Evolutionary conservation across 2,329 filamentous ascomycete genomes (phyloP), one percentile per base, ranked within the genome.

Genomic region (Aspergillus ochraceus): DNA sequence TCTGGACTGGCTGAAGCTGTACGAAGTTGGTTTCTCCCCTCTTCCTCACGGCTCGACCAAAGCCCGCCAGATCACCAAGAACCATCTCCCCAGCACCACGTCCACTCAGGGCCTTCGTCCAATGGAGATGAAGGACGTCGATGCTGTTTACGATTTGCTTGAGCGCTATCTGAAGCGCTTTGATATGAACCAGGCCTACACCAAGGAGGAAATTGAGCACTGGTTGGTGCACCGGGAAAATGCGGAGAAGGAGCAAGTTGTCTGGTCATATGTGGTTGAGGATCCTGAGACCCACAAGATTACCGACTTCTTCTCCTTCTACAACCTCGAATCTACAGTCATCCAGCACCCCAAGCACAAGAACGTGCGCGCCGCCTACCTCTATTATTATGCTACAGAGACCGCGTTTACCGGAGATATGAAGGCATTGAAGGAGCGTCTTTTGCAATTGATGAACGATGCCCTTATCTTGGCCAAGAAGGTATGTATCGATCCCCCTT

Each of bases 261-360:
- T 98, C 14, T 99, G 92, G 91, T 88, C 89, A 2, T 98, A 96
- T 66, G 94, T 99, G 10, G 91, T 96, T 14, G 94, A 93, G 73
- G 84, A 89, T 55, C 77, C 83, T 0, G 68, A 86, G 51, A 87
- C 88, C 54, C 85, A 90, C 63, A 92, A 92, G 69, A 91, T 99
- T 71, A 97, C 92, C 42, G 95, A 99, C 77, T 97, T 97, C 79
- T 90, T 97, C 79, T 97, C 92, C 42, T 99, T 98, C 80, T 99
- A 98, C 82, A 88, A 88, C 72, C 88, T 99, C 36, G 92, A 97
- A 74, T 97, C 92, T 17, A 95, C 92, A 1, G 90, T 97, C 60
- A 96, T 99, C 70, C 88, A 89, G 67, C 87, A 92, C 71, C 80
- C 86, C 50, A 90, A 90, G 74, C 89, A 96, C 79, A 84, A 87